Percentiles rank a stretch among this genome's conserved stretches.
These are phyloP conservation scores for Peribolospora baueri DNA, from an alignment of 768 basidiomycete genomes.

Conservation along the genomic window DNA sequence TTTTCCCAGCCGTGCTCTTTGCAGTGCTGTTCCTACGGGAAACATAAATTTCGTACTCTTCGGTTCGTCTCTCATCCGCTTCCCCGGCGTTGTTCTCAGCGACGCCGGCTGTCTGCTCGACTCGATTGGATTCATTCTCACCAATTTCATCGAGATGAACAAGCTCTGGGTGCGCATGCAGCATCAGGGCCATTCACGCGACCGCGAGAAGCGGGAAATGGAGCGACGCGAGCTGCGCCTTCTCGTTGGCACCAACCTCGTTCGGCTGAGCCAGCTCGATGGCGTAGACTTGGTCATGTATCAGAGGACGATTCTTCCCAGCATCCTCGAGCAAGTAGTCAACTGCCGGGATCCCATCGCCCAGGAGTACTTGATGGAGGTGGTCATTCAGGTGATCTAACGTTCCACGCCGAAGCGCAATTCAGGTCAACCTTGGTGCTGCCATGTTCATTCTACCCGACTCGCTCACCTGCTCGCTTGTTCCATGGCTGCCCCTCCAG, in stretches of 20 bases:
- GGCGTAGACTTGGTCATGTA: conserved; percentile 92
- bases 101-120: conserved; percentile 77
- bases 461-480: not conserved
- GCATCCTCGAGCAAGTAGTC: conserved; percentile 86
- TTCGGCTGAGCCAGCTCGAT: conserved; percentile 79
- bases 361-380: conserved; percentile 98
- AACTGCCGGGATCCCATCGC: conserved; percentile 97
- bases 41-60: not conserved
- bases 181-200: conserved; percentile 88
- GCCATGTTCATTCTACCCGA: not conserved
- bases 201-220: conserved; percentile 89
- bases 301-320: conserved; percentile 58
- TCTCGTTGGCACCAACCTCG: conserved; percentile 90
- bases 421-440: not conserved
- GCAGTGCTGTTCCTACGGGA: not conserved
- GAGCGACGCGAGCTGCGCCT: conserved; percentile 87
- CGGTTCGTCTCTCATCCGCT: not conserved
- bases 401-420: not conserved
- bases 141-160: conserved; percentile 99
- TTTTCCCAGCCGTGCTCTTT: not conserved
- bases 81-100: conserved; percentile 21
- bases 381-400: conserved; percentile 68
- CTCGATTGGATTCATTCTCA: conserved; percentile 82
- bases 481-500: conserved; percentile 20
- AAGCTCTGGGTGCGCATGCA: conserved; percentile 98